Conservation (phyloP, 306 rosid species). For the Herpetospermum pedunculosum region DNA sequence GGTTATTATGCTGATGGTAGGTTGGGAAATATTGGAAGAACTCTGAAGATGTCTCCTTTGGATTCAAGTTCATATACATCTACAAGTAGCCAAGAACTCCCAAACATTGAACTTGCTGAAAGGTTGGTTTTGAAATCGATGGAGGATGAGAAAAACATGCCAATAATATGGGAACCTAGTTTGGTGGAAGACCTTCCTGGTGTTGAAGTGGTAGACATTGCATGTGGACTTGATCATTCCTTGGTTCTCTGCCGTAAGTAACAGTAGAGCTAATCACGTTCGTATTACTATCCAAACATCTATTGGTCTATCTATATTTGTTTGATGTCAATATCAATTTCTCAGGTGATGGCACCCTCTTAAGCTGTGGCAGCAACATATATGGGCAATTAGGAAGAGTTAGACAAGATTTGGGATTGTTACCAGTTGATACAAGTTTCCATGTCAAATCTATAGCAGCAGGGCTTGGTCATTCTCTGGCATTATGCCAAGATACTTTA, state of each 20-base stretch:
- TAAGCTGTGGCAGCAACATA: constrained; percentile 70
- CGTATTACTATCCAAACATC: constrained; percentile 1
- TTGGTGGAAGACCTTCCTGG: constrained; percentile 45
- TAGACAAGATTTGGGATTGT: constrained; percentile 47
- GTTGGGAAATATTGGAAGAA: constrained; percentile 52
- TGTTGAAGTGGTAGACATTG: constrained; percentile 58
- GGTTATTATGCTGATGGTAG: constrained; percentile 84
- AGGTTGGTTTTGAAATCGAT: constrained; percentile 55
- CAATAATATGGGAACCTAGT: constrained; percentile 71
- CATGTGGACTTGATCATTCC: constrained; percentile 94
- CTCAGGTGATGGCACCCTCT: constrained; percentile 57
- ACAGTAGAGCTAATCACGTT: constrained; percentile 5
- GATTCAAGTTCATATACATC: constrained; percentile 16
- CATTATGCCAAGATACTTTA: constrained; percentile 43
- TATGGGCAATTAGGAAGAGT: constrained; percentile 77
- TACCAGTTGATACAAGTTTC: constrained; percentile 46
- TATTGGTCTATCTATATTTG: neutral
- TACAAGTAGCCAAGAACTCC: constrained; percentile 13
- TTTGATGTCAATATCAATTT: constrained; percentile 14
- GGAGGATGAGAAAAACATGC: constrained; percentile 67
- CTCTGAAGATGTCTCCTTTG: constrained; percentile 39
- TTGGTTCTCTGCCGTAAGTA: constrained; percentile 64
- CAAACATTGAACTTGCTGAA: constrained; percentile 50
- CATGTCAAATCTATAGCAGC: constrained; percentile 48
- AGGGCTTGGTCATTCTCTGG: constrained; percentile 91